Percentiles rank a stretch among this genome's conserved stretches.
phyloP scores from a whole-genome alignment of 2,329 filamentous ascomycete genomes.

The Pseudofabraea citricarpa region DNA sequence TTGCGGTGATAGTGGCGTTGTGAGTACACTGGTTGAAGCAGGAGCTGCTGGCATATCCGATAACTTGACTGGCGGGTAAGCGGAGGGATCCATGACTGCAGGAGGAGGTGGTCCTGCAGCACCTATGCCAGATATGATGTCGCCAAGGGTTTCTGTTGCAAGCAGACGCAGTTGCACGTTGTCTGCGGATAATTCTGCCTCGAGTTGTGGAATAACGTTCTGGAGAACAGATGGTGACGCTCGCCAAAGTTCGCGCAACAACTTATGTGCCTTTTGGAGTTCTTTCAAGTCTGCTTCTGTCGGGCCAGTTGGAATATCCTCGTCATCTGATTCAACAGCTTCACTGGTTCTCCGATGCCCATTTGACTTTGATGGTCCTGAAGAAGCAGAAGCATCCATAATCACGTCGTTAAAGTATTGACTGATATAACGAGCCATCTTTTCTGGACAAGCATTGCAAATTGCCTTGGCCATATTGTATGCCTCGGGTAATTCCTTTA shows the following conservation, averaged over 20 bases:
- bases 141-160: constrained; percentile 89
- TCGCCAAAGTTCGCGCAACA: constrained; percentile 90
- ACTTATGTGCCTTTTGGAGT: constrained; percentile 79
- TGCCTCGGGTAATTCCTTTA: constrained; percentile 84
- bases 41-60: constrained; percentile 49
- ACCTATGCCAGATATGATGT: constrained; percentile 91
- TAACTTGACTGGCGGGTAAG: constrained; percentile 74
- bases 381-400: constrained; percentile 70
- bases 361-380: constrained; percentile 39
- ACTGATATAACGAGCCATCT: constrained; percentile 90
- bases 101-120: constrained; percentile 78
- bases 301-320: constrained; percentile 55
- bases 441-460: constrained; percentile 83
- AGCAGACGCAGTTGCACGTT: constrained; percentile 81
- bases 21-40: constrained; percentile 58
- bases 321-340: constrained; percentile 57
- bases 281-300: constrained; percentile 84
- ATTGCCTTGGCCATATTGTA: constrained; percentile 97
- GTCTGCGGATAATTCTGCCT: constrained; percentile 87
- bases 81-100: constrained; percentile 69
- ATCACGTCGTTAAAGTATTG: constrained; percentile 98
- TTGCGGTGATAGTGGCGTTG: constrained; percentile 79
- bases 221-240: constrained; percentile 83
- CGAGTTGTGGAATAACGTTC: constrained; percentile 90
- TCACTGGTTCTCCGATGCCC: constrained; percentile 44